Base-by-base conservation (phyloP, 441 rosid species). In the Biscutella auriculata region DNA sequence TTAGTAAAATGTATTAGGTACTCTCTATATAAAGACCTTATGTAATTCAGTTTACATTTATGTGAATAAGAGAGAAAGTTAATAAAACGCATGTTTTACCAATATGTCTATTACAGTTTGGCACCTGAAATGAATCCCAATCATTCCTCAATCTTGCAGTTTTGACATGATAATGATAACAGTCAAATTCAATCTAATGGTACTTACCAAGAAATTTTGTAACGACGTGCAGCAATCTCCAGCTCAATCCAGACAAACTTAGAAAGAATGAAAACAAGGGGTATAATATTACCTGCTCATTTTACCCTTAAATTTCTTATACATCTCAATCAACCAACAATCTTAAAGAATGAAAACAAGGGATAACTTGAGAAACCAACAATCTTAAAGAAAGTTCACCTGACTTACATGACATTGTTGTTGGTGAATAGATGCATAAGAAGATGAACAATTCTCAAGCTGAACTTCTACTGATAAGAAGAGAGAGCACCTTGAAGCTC, bases 91-190 rank as follows among this genome's bases (percentile, higher is more conserved):
- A 70, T 84, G 92, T 77, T 92, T 87, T 43, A 84, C 98, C 77
- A 92, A 62, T 69, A 92, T 92, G 77, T 88, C 98, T 73, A 92
- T 86, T 50, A 76, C 92, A 1, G 92, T 92, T 74, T 92, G 98
- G 58, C 98, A 92, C 98, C 97, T 92, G 75, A 42, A 45, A 75
- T 37, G 52, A 26, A 61, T 36, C n/a, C 33, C 13, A 48, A 46
- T 5, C 26, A 52, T 57, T 43, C 63, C 34, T 58, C 57, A 40
- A 4, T 47, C 12, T 26, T 5, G 5, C 41, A 51, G 16, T 48
- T 48, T 35, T 28, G 48, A 48, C 16, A 54, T 35, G 1, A 40
- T 32, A 12, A 33, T n/a, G n/a, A n/a, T n/a, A n/a, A n/a, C n/a
- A n/a, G n/a, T n/a, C 42, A 68, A 50, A 32, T 57, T 60, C 45